Percentiles rank a stretch among this genome's conserved stretches.
Evolutionary conservation across 1,139 yeast genomes (phyloP).

Genomic region (Blastobotrys raffinosifermentans): DNA sequence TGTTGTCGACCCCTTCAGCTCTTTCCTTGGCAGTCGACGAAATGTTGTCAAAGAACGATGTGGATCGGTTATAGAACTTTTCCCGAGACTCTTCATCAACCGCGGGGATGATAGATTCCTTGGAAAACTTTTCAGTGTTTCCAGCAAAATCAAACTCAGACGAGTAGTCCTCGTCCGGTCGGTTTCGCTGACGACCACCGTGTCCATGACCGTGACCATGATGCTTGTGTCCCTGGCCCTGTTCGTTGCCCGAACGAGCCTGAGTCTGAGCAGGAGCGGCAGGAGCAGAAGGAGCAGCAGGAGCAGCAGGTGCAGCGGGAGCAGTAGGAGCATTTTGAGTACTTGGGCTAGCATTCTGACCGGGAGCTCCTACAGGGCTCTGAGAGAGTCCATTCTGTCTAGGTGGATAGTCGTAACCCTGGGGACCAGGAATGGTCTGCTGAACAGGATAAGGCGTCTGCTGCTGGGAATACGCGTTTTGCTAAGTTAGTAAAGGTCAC

Average conservation of each 20-base stretch:
- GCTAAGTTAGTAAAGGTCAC: background rate
- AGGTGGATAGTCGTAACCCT: conserved; percentile 18
- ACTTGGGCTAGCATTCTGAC: conserved; percentile 4
- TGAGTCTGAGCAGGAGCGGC: conserved; percentile 33
- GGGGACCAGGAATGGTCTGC: conserved; percentile 31
- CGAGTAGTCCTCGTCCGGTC: conserved; percentile 39
- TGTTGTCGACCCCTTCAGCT: conserved; percentile 29
- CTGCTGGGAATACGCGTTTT: conserved; percentile 6
- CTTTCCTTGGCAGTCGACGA: conserved; percentile 47
- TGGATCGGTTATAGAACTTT: conserved; percentile 54
- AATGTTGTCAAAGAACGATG: conserved; percentile 77
- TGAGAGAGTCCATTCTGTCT: too few species aligned
- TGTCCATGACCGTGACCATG: conserved; percentile 8
- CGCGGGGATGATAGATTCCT: conserved; percentile 27
- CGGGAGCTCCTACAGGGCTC: too few species aligned
- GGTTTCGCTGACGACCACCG: conserved; percentile 4
- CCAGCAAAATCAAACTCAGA: conserved; percentile 61
- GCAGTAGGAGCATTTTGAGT: conserved; percentile 8
- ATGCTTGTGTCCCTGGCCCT: conserved; percentile 1
- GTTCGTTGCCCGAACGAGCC: conserved; percentile 19
- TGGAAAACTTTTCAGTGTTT: conserved; percentile 56
- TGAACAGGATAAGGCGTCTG: conserved; percentile 20
- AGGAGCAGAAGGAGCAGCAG: conserved; percentile 15
- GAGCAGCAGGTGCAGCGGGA: conserved; percentile 12
- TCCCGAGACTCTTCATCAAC: conserved; percentile 18